Evolutionary conservation across 2,329 filamentous ascomycete genomes (phyloP), one percentile per base, ranked within the genome.

Genomic region (Nothophaeocryptopus gaeumannii): DNA sequence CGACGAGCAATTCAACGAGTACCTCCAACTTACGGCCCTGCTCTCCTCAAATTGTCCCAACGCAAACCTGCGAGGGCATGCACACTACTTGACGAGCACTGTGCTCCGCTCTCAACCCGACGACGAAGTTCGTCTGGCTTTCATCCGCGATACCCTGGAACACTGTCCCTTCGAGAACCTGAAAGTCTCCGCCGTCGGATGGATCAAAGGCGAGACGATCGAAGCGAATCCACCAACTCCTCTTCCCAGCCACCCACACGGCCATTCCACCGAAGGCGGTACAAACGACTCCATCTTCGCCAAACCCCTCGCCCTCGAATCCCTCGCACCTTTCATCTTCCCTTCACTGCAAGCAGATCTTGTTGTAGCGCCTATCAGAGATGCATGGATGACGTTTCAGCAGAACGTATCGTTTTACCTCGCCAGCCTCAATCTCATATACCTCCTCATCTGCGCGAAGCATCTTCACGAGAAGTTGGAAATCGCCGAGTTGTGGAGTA

Each of bases 161-260:
- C 72, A 81, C 42, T 77, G 77, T 13, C 72, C 72, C 0, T 75
- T 79, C 50, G 73, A 76, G 39, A 78, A 78, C 12, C 72, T 80
- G 33, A 80, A 79, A 58, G 78, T 79, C 32, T 76, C 75, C 36
- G 80, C 80, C 2, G 75, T 84, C 5, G 74, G 76, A 31, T 84
- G 81, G 81, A 68, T 83, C 31, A 83, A 82, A 60, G 72, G 79
- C 35, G 81, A 83, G 60, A 77, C 80, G 0, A 70, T 83, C 5
- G 72, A 76, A 56, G 73, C 76, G 4, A 74, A 68, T 34, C 58
- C 56, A 9, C 56, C 60, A 10, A 57, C 65, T 11, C 40, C 58
- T 4, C 52, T 58, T 9, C 49, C 53, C 45, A 55, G 54, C 14
- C 53, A 54, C 32, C 15, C 34, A 8, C 53, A 63, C 11, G 41